Conservation (phyloP, 768 basidiomycete genomes). For the Bullera alba region DNA sequence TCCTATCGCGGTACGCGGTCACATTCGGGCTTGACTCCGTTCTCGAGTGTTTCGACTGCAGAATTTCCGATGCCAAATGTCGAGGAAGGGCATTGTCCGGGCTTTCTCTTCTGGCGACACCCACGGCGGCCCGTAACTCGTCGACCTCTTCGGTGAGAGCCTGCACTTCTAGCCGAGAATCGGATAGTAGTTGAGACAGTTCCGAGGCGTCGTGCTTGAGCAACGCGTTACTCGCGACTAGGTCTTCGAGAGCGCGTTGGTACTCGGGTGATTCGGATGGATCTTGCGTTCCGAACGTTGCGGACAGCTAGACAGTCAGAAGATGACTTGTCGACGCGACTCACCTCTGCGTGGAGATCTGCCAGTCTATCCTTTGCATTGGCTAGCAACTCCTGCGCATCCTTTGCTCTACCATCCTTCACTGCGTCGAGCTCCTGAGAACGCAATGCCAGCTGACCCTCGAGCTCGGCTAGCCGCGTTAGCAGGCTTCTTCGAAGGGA, state of each 20-base stretch:
- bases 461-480: constrained; percentile 25
- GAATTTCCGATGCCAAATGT: constrained; percentile 21
- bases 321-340: neutral
- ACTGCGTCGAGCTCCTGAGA: constrained; percentile 31
- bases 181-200: constrained; percentile 63
- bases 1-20: constrained; percentile 12
- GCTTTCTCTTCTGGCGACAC: constrained; percentile 20
- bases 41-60: constrained; percentile 15
- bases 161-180: constrained; percentile 70
- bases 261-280: constrained; percentile 35
- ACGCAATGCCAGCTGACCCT: constrained; percentile 23
- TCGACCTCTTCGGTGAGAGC: constrained; percentile 66
- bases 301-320: constrained; percentile 17
- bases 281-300: constrained; percentile 25
- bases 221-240: constrained; percentile 76
- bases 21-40: constrained; percentile 31
- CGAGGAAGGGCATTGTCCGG: constrained; percentile 9
- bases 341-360: constrained; percentile 32
- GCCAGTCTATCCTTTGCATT: constrained; percentile 38
- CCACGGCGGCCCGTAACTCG: constrained; percentile 57
- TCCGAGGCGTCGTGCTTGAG: constrained; percentile 76
- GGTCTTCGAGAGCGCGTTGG: constrained; percentile 62
- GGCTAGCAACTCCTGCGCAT: constrained; percentile 34
- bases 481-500: neutral
- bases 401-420: constrained; percentile 33